Percentiles rank a stretch among this genome's conserved stretches.
Evolutionary conservation across 2,329 filamentous ascomycete species (phyloP).

Genomic region (Aspergillus tubingensis): DNA sequence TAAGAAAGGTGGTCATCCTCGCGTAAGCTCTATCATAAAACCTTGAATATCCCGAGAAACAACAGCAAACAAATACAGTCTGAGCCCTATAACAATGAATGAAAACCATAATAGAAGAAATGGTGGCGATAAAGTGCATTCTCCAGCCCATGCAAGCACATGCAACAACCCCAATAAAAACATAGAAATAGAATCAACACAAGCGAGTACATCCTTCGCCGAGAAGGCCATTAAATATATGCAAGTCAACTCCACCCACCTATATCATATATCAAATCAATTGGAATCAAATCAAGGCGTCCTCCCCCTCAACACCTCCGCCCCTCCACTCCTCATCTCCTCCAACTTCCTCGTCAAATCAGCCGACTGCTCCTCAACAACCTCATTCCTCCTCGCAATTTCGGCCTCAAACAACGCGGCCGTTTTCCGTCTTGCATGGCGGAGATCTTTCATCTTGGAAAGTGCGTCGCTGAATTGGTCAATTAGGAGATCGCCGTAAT

Average conservation of each 20-base stretch:
- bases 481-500: constrained; percentile 63
- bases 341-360: constrained; percentile 53
- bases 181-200: too few species aligned
- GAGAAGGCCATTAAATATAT: too few species aligned
- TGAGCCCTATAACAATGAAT: not conserved
- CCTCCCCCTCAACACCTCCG: constrained; percentile 52
- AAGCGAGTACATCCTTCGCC: too few species aligned
- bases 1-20: not conserved
- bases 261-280: not conserved
- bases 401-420: constrained; percentile 58
- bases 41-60: not conserved
- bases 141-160: too few species aligned
- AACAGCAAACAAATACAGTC: not conserved
- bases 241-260: not conserved
- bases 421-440: constrained; percentile 56
- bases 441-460: constrained; percentile 52
- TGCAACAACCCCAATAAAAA: too few species aligned
- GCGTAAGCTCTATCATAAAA: not conserved
- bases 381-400: constrained; percentile 55
- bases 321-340: constrained; percentile 58
- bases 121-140: too few species aligned
- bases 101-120: not conserved
- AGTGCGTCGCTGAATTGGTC: constrained; percentile 56
- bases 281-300: constrained; percentile 27
- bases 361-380: constrained; percentile 52